Evolutionary conservation across 2,329 filamentous ascomycete genomes (phyloP), one percentile per base, ranked within the genome.

Genomic region (Colletotrichum plurivorum): DNA sequence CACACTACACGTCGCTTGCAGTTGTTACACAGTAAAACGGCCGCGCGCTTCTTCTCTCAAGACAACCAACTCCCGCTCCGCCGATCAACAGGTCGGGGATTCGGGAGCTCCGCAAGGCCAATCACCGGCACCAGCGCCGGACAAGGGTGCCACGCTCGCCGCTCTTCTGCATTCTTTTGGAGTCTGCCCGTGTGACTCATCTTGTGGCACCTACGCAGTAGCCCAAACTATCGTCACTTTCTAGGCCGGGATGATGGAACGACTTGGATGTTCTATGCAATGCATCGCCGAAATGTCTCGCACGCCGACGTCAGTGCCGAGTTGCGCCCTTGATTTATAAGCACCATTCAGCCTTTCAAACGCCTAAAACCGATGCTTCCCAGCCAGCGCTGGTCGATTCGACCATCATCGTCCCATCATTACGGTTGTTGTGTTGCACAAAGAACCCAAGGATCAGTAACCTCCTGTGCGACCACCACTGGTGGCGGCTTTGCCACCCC

Each of bases 161-260:
- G 39, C 41, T 43, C 41, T 15, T 13, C 12, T 15, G 41, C 43
- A 5, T 53, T 18, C 56, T 59, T 52, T 45, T 48, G 31, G 49
- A 13, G 49, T 13, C 59, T 55, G 39, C n/a, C 62, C 66, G 48
- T 53, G 54, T 69, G 66, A 69, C 62, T 69, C 62, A 69, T 27
- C 31, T 45, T 45, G 31, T 59, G 43, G 39, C 45, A 64, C 43
- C 18, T 41, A 39, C 10, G 41, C 41, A 46, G 13, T 25, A 52
- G 31, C 22, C 53, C 46, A 52, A 41, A 54, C 54, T 53, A 59
- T 54, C 61, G 20, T 53, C 60, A 43, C 2, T 55, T 22, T 25
- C 54, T 2, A 22, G 45, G 15, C 45, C 16, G 45, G 36, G 16
- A 63, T 61, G 13, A 31, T 54, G 15, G 18, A 48, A n/a, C 61